Evolutionary conservation across 108 stramenopile species (phyloP), one percentile per base, ranked within the genome.

Genomic region (Cylindrotheca closterium): DNA sequence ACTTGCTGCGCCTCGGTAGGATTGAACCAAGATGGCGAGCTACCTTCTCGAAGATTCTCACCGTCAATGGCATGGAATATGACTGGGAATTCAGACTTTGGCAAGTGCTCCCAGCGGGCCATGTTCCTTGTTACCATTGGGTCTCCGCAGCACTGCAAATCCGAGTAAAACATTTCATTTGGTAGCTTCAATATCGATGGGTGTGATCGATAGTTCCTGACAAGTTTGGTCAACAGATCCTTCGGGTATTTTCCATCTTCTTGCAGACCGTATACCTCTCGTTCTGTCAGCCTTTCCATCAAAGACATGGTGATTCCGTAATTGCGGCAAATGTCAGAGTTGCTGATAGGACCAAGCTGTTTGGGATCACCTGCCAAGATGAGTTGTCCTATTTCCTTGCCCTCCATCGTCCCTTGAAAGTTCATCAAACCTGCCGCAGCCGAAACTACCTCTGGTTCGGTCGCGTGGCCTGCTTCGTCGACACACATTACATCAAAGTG

Each of bases 21-120:
- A 68, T 94, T 94, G 79, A 87, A 94, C 88, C 85, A 94, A 3
- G 87, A 87, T 27, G 90, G 90, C 17, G 87, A 89, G 56, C 82
- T 83, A 5, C 84, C 74, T 54, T 87, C 81, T 0, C 83, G 74
- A 22, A 37, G 29, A 68, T 91, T 82, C 50, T 84, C 79, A 21
- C 92, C 92, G 58, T 80, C 66, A 22, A 83, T 53, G 0, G 71
- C 75, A 63, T 85, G 82, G 33, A 91, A 88, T 31, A 88, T 56
- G n/a, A 82, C 71, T 3, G 86, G 84, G 61, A 83, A 86, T 15
- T 19, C 61, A 21, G 34, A 18, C 4, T 61, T 68, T 45, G 86
- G 83, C 4, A 88, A 54, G 58, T 88, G 73, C 70, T 88, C 86
- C 81, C 85, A 85, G 19, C 66, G 50, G 0, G 51, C 52, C 37